phyloP scores from a whole-genome alignment of 805 yeast genomes.

The Starmera quercuum region DNA sequence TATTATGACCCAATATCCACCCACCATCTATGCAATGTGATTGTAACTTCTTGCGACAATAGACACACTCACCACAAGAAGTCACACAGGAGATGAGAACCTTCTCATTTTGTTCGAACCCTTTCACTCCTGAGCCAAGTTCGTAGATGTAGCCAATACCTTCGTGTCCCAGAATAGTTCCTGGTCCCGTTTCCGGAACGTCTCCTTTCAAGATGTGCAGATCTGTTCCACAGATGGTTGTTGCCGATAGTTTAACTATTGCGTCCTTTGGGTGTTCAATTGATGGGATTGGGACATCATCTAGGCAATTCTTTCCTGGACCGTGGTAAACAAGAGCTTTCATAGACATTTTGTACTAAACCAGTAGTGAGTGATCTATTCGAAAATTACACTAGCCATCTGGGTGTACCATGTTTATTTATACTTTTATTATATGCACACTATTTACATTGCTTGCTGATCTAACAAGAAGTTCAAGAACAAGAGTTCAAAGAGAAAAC shows the following conservation, averaged over 20 bases:
- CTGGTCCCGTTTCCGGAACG: slow-evolving; percentile 43
- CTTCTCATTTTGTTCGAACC: slow-evolving; percentile 47
- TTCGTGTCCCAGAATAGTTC: slow-evolving; percentile 53
- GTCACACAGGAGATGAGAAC: slow-evolving; percentile 63
- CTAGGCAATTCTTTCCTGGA: slow-evolving; percentile 31
- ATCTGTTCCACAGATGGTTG: slow-evolving; percentile 63
- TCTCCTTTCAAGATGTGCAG: slow-evolving; percentile 56
- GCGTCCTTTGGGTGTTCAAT: slow-evolving; percentile 45
- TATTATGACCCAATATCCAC: slow-evolving; percentile 46
- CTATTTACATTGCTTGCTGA: no score
- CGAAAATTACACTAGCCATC: no score
- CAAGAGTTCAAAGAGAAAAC: no score
- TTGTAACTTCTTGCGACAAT: slow-evolving; percentile 47
- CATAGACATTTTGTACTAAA: slow-evolving; percentile 21
- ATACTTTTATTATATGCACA: no score
- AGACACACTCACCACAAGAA: slow-evolving; percentile 51
- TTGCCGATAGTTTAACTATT: slow-evolving; percentile 43
- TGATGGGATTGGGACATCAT: slow-evolving; percentile 33
- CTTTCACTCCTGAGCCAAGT: slow-evolving; percentile 40
- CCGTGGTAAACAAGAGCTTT: slow-evolving; percentile 41
- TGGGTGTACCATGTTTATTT: no score
- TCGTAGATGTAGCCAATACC: slow-evolving; percentile 47
- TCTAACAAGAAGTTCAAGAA: no score
- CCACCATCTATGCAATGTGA: slow-evolving; percentile 54
- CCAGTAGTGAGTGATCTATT: no score